Percentiles rank a stretch among this genome's conserved stretches.
phyloP scores from a whole-genome alignment of 352 stramenopile species.

The Blastocystis sp. region DNA sequence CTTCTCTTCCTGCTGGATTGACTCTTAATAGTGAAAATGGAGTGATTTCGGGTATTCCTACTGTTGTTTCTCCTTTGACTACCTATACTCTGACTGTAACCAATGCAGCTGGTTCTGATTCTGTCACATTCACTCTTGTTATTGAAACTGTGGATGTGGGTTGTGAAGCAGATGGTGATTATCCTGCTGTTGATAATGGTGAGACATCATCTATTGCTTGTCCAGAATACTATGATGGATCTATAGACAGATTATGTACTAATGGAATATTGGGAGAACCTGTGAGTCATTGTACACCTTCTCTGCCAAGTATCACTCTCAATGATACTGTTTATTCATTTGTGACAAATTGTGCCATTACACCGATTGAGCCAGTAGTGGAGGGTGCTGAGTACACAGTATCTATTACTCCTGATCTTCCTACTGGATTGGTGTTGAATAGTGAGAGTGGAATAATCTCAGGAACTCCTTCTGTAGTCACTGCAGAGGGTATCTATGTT shows the following conservation, averaged over 20 bases:
- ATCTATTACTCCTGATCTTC: slow-evolving; percentile 25
- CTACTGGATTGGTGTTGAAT: slow-evolving; percentile 1
- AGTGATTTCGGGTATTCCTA: slow-evolving; percentile 52
- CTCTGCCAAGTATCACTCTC: background rate
- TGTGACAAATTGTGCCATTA: slow-evolving; percentile 50
- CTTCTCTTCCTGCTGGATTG: slow-evolving; percentile 38
- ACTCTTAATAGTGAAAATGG: background rate
- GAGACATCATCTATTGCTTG: background rate
- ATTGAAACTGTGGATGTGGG: background rate
- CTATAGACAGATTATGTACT: background rate
- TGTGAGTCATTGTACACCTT: background rate
- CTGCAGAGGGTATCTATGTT: background rate
- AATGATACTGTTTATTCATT: slow-evolving; percentile 3
- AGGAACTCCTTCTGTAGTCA: background rate
- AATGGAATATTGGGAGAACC: background rate
- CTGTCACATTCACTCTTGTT: background rate
- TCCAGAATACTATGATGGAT: background rate
- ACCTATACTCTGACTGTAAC: background rate
- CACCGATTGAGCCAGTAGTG: slow-evolving; percentile 30
- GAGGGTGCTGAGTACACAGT: background rate
- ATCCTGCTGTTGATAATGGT: background rate
- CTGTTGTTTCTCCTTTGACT: background rate
- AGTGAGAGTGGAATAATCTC: background rate
- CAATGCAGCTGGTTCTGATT: background rate
- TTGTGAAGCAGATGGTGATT: background rate